These are phyloP conservation scores for Aspergillus floridensis DNA, from an alignment of 2,329 filamentous ascomycete genomes.

Conservation along the genomic window DNA sequence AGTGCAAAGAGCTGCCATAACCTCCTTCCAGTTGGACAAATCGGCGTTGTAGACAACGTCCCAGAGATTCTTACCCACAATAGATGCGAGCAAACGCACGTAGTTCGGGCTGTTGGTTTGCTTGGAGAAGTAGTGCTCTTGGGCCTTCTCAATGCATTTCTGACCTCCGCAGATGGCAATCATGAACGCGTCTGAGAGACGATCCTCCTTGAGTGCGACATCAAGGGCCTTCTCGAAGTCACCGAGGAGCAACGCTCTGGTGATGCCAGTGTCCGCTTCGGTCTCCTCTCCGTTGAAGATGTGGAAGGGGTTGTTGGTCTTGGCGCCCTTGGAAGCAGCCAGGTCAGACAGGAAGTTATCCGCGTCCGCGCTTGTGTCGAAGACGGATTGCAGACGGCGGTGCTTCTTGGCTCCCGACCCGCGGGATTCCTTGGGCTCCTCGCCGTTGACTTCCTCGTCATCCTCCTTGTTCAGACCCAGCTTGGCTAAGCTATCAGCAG, in stretches of 20 bases:
- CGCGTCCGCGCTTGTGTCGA: conserved; percentile 67
- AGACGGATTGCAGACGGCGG: conserved; percentile 71
- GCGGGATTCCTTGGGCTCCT: conserved; percentile 49
- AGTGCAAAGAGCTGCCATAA: conserved; percentile 93
- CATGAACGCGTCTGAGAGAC: conserved; percentile 94
- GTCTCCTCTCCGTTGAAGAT: conserved; percentile 83
- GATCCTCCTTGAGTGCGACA: conserved; percentile 81
- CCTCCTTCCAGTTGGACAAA: conserved; percentile 90
- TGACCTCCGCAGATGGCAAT: conserved; percentile 96
- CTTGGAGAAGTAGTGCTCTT: conserved; percentile 82
- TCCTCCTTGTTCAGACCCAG: conserved; percentile 42
- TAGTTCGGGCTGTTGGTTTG: conserved; percentile 86
- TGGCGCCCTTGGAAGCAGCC: conserved; percentile 82
- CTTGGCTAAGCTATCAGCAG: conserved; percentile 43
- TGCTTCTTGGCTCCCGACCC: conserved; percentile 55
- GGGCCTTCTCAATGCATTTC: conserved; percentile 89
- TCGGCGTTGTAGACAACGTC: conserved; percentile 97
- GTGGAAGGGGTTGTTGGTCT: conserved; percentile 91
- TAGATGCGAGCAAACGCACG: conserved; percentile 80
- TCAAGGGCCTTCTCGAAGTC: conserved; percentile 88
- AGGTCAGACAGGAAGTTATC: conserved; percentile 86
- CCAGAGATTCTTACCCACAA: conserved; percentile 96
- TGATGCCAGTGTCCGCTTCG: conserved; percentile 79
- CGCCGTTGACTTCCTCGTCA: conserved; percentile 43
- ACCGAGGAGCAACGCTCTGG: conserved; percentile 81